Base-by-base conservation (phyloP, 2,329 filamentous ascomycete species). In the Ceratocystis cubensis region DNA sequence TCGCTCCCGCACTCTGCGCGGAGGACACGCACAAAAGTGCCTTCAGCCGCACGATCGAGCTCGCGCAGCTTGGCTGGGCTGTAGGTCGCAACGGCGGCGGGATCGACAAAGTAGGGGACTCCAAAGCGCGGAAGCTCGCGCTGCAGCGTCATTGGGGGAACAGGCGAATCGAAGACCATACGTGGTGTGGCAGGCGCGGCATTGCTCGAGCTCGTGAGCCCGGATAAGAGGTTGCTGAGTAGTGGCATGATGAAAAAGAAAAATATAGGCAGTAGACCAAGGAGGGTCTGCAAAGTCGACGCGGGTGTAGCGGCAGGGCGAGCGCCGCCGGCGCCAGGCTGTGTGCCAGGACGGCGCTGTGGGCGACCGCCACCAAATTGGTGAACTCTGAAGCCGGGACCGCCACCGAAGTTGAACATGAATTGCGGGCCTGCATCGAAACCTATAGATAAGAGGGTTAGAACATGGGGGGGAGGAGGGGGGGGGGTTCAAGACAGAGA, bases 331-430 rank as follows among this genome's bases (percentile, higher is more conserved):
- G 76, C 80, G 69, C 77, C 83, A 41, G 82, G 80, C 70, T 46
- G 28, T 7, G 87, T 80, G 72, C 83, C 84, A 22, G 92, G 91
- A 73, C 94, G 82, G 76, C 88, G 81, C 71, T 91, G 84, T 13
- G 28, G 92, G 65, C 83, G 81, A 5, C 79, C 82, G 65, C 94
- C 93, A 71, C 92, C 93, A 75, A 99, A 97, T 74, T 96, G 93
- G 75, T 97, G 94, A 69, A 99, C 91, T 69, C 93, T 85, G 72
- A 99, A 86, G 22, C 92, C 66, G 2, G 93, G 91, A 6, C 91
- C 90, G 69, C 92, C 92, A 70, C 90, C 90, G 75, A 96, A 84
- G 77, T 96, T 96, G 78, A 97, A 97, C 65, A 96, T 89, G 75
- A 96, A 96, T 71, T 91, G 88, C 30, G 90, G 91, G 17, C 91